These are phyloP conservation scores for Delitschia confertaspora DNA, from an alignment of 495 filamentous ascomycete genomes.

Conservation along the genomic window DNA sequence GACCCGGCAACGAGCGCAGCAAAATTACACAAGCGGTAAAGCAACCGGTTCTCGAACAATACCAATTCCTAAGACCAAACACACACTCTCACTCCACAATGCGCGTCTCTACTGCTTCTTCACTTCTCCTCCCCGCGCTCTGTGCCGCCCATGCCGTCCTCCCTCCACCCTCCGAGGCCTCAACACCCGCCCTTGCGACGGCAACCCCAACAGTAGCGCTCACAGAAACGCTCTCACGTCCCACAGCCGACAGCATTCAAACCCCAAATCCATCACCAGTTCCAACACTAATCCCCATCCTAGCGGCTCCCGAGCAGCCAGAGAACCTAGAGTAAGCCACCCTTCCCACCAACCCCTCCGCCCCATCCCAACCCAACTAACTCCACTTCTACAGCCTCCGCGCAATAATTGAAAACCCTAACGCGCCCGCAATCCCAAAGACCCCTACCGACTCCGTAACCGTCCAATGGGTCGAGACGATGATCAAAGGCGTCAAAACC, in stretches of 20 bases:
- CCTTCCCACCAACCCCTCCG: neutral
- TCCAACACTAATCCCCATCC: neutral
- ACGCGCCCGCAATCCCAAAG: conserved; percentile 1
- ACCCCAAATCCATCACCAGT: neutral
- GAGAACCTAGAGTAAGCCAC: neutral
- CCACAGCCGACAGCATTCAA: neutral
- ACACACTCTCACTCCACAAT: too few species aligned
- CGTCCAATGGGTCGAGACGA: conserved; percentile 27
- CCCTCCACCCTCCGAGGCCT: conserved; percentile 1
- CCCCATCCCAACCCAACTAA: neutral
- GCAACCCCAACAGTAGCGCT: neutral
- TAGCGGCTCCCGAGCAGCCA: neutral
- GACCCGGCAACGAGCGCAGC: too few species aligned
- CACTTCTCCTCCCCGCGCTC: conserved; percentile 16
- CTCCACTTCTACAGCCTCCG: neutral
- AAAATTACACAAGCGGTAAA: too few species aligned
- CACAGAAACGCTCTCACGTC: neutral
- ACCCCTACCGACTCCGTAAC: neutral
- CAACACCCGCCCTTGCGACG: neutral
- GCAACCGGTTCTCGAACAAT: too few species aligned
- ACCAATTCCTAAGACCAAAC: too few species aligned
- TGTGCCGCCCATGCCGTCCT: conserved; percentile 4
- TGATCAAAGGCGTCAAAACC: conserved; percentile 17
- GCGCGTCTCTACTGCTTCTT: conserved; percentile 1
- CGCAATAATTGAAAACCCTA: neutral